phyloP scores from a whole-genome alignment of 805 yeast genomes.

The Wickerhamomyces tratensis region DNA sequence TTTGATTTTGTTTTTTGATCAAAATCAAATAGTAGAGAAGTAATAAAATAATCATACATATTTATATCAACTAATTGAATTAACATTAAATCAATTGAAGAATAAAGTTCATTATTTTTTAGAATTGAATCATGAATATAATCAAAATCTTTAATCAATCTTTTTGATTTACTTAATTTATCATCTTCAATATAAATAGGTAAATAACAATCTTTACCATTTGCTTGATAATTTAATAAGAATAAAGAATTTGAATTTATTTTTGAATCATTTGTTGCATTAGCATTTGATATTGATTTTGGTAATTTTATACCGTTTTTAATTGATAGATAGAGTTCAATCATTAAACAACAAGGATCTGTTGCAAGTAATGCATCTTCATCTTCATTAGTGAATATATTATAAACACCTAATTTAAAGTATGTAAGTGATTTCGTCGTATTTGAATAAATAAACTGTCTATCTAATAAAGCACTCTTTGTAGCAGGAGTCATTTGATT shows the following conservation, averaged over 20 bases:
- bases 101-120: conserved; percentile 17
- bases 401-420: conserved; percentile 48
- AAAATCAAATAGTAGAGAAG: conserved; percentile 19
- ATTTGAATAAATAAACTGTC: conserved; percentile 15
- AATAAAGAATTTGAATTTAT: conserved; percentile 25
- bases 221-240: conserved; percentile 37
- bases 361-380: conserved; percentile 31
- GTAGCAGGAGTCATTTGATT: conserved; percentile 19
- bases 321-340: conserved; percentile 34
- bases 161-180: conserved; percentile 14
- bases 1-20: conserved; percentile 9
- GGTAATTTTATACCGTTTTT: conserved; percentile 38
- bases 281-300: not conserved
- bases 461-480: conserved; percentile 11
- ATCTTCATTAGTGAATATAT: conserved; percentile 22
- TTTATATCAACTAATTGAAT: conserved; percentile 34
- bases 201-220: conserved; percentile 33
- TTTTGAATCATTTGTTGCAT: not conserved
- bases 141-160: conserved; percentile 27
- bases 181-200: conserved; percentile 50
- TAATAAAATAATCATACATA: conserved; percentile 42
- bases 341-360: conserved; percentile 48
- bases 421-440: conserved; percentile 10
- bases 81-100: conserved; percentile 25
- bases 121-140: conserved; percentile 27